phyloP scores from a whole-genome alignment of 208 protist genomes.

The Zelonia costaricensis region DNA sequence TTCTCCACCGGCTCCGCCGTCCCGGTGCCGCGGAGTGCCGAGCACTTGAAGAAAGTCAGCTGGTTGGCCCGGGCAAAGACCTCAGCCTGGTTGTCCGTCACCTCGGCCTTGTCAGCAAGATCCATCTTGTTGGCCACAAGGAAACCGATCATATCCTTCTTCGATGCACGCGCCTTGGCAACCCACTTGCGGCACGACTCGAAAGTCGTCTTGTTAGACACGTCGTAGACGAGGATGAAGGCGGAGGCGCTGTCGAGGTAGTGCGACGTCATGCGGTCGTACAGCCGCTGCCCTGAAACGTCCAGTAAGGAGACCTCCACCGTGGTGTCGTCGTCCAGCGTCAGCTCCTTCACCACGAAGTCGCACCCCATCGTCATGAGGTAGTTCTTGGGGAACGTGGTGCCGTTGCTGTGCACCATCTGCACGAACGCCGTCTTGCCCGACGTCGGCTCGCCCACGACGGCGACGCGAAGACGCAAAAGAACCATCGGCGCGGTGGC shows the following conservation, averaged over 20 bases:
- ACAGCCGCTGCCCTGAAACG: constrained; percentile 85
- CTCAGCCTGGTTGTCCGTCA: constrained; percentile 86
- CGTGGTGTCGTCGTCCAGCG: constrained; percentile 72
- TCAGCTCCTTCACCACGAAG: constrained; percentile 88
- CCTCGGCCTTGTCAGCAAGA: constrained; percentile 83
- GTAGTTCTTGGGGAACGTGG: constrained; percentile 90
- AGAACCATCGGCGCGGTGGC: constrained; percentile 62
- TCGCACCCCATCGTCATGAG: constrained; percentile 94
- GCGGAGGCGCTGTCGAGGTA: constrained; percentile 68
- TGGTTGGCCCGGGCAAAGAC: constrained; percentile 71
- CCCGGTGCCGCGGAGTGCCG: constrained; percentile 78
- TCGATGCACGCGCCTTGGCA: constrained; percentile 40
- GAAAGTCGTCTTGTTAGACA: constrained; percentile 90
- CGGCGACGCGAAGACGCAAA: constrained; percentile 78
- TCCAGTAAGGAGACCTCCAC: constrained; percentile 90
- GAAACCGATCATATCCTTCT: constrained; percentile 72
- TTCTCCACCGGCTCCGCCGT: constrained; percentile 84
- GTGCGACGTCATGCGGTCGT: constrained; percentile 70
- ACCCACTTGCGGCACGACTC: constrained; percentile 88
- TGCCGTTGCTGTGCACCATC: constrained; percentile 90
- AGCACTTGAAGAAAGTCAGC: constrained; percentile 88
- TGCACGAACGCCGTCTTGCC: constrained; percentile 92
- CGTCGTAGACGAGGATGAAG: constrained; percentile 91
- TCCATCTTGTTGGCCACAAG: constrained; percentile 92
- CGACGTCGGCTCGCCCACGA: constrained; percentile 87